Evolutionary conservation across 495 filamentous ascomycete species (phyloP).

Genomic region (Podospora pseudocomata): DNA sequence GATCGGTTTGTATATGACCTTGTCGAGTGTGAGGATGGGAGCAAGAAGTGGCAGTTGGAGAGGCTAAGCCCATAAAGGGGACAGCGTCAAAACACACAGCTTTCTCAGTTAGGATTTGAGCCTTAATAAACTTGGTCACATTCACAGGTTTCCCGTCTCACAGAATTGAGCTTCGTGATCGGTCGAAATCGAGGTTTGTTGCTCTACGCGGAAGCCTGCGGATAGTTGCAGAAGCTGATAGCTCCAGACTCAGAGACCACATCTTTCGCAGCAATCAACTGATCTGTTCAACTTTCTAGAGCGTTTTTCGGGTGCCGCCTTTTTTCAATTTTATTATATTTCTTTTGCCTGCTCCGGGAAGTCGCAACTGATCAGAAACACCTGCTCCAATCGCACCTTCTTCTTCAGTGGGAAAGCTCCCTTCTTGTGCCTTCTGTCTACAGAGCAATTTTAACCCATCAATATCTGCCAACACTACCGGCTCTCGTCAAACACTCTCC

Average conservation of each 20-base stretch:
- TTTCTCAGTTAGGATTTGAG: background rate
- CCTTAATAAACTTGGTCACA: too few species aligned
- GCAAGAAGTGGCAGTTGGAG: conserved; percentile 54
- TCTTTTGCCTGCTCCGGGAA: background rate
- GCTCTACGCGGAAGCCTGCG: background rate
- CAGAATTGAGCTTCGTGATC: background rate
- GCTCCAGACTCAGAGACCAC: background rate
- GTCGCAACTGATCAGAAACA: background rate
- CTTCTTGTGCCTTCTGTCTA: background rate
- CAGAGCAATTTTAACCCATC: background rate
- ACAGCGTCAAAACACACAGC: background rate
- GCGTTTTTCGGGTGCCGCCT: background rate
- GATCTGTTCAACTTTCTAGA: background rate
- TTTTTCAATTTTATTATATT: background rate
- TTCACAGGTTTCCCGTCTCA: too few species aligned
- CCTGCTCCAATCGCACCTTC: background rate
- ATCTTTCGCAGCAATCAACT: background rate
- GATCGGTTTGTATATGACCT: conserved; percentile 86
- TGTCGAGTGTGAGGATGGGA: conserved; percentile 32
- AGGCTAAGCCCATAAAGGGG: conserved; percentile 55
- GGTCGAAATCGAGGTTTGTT: background rate
- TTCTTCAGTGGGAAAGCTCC: background rate
- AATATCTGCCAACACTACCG: background rate
- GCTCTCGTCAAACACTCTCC: too few species aligned
- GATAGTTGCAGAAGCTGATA: background rate